These are phyloP conservation scores for Colletotrichum sp. DNA, from an alignment of 2,329 filamentous ascomycete species.

Conservation along the genomic window DNA sequence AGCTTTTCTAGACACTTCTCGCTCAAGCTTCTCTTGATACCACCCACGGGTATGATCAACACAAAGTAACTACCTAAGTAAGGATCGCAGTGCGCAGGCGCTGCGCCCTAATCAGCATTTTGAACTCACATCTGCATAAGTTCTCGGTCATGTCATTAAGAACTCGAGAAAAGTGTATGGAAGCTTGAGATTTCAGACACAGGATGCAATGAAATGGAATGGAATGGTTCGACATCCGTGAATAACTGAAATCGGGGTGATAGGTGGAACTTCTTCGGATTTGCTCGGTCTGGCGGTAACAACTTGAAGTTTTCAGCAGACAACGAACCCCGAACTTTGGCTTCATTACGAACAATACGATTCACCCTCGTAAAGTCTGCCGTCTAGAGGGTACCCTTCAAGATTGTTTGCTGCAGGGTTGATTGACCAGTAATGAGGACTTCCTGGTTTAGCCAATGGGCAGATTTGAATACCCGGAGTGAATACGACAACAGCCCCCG, in stretches of 20 bases:
- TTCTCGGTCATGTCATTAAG: not conserved
- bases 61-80: not conserved
- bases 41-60: not conserved
- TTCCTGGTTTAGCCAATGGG: not conserved
- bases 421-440: not conserved
- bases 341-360: not conserved
- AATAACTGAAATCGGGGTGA: not conserved
- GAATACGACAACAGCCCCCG: not conserved
- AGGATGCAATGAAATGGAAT: no score
- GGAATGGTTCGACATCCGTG: not conserved
- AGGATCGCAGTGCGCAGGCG: not conserved
- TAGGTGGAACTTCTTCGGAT: not conserved
- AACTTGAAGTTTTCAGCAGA: not conserved
- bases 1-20: not conserved
- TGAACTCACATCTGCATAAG: not conserved
- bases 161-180: not conserved
- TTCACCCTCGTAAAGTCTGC: not conserved
- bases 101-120: not conserved
- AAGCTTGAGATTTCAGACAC: not conserved
- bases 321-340: not conserved
- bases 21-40: not conserved
- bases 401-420: not conserved
- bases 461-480: not conserved
- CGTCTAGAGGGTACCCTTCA: not conserved
- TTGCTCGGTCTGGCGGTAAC: not conserved